phyloP scores from a whole-genome alignment of 1,139 yeast species.

The Kazachstania sp. region DNA sequence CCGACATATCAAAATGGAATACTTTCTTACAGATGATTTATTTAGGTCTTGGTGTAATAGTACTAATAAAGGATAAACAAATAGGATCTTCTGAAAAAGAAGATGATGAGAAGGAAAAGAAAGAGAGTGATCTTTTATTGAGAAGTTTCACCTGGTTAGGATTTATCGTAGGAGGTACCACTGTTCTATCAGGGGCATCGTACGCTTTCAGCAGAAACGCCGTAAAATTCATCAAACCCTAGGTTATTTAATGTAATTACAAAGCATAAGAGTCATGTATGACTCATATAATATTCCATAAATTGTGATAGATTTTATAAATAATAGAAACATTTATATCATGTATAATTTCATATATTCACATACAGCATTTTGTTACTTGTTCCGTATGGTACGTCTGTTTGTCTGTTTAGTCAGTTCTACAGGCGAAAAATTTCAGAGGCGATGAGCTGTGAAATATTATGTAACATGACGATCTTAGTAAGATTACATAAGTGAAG shows the following conservation, averaged over 20 bases:
- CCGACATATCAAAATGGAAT: conserved; percentile 76
- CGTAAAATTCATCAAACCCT: conserved; percentile 39
- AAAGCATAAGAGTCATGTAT: background rate
- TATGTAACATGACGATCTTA: background rate
- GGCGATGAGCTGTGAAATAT: background rate
- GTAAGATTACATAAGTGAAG: too few relatives aligned
- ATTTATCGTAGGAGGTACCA: conserved; percentile 64
- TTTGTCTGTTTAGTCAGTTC: background rate
- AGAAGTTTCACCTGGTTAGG: conserved; percentile 34
- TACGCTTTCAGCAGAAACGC: conserved; percentile 65
- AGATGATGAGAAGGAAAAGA: background rate
- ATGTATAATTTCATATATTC: background rate
- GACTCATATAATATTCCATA: too few relatives aligned
- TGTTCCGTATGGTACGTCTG: too few relatives aligned
- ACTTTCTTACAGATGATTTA: conserved; percentile 90
- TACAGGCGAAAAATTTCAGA: background rate
- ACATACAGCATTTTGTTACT: background rate
- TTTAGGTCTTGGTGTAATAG: conserved; percentile 64
- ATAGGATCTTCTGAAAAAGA: conserved; percentile 12
- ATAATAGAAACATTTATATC: too few relatives aligned
- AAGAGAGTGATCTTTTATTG: background rate
- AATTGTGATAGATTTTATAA: too few relatives aligned
- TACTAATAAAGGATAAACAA: conserved; percentile 28
- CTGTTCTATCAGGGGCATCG: conserved; percentile 69
- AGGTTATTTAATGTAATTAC: background rate